Conservation (phyloP, 169 alveolate genomes). For the Eimeria maxima region DNA sequence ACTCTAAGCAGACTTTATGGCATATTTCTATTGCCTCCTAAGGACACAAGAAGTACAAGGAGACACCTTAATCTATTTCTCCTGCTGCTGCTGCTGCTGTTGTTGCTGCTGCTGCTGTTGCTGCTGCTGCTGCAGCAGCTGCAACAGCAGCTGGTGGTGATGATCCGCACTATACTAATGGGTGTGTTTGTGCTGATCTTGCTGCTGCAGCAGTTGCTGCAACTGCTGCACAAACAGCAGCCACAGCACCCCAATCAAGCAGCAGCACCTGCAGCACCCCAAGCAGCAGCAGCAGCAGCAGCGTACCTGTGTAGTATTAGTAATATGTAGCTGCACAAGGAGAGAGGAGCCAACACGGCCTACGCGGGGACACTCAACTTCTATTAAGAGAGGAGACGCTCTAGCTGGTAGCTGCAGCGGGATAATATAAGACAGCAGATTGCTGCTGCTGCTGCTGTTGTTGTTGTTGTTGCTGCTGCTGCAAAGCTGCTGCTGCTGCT, state of each 20-base stretch:
- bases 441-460: slow-evolving; percentile 6
- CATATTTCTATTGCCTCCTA: slow-evolving; percentile 30
- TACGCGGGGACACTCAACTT: slow-evolving; percentile 49
- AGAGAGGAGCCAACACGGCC: slow-evolving; percentile 73
- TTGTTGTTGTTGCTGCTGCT: too few species aligned
- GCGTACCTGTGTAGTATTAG: slow-evolving; percentile 54
- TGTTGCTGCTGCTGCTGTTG: too few species aligned
- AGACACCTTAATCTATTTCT: not conserved
- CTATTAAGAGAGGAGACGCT: slow-evolving; percentile 41
- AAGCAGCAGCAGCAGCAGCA: not conserved
- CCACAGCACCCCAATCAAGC: not conserved
- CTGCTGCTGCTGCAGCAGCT: too few species aligned
- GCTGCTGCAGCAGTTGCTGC: not conserved
- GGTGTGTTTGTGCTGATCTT: not conserved
- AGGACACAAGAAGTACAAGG: not conserved
- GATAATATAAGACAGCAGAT: slow-evolving; percentile 28
- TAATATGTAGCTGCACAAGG: slow-evolving; percentile 41
- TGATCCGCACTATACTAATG: not conserved
- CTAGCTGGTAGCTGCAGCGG: slow-evolving; percentile 72
- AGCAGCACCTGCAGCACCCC: not conserved
- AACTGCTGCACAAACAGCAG: not conserved
- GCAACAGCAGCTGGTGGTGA: too few species aligned
- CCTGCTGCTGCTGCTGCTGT: too few species aligned
- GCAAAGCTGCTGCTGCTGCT: not conserved
- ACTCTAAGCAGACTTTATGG: slow-evolving; percentile 29